Evolutionary conservation across 805 yeast genomes (phyloP), one percentile per base, ranked within the genome.

Genomic region (Candida lessepsii): DNA sequence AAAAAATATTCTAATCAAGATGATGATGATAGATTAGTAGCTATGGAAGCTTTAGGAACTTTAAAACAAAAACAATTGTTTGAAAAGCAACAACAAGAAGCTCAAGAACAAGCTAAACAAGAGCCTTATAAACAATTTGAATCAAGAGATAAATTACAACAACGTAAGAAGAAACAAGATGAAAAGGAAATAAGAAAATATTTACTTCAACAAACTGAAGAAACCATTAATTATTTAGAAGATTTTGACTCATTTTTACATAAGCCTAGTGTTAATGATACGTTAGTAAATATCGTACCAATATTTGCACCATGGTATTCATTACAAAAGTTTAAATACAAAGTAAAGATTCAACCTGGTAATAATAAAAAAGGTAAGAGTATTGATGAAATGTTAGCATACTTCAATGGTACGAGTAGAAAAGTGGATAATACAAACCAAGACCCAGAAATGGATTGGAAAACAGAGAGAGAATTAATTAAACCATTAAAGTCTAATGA

Each of bases 231-330:
- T 31, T 70, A 67, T 46, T 57, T 70, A 39, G 68, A 67, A 30
- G 72, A 74, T 23, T 57, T 71, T 5, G 81, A 75, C 49, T 54
- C 69, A 3, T 57, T 77, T 18, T 53, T 74, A 17, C 41, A 68
- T 11, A 70, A 73, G 24, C 80, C 81, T 1, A 57, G 61, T 9
- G 53, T 64, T 20, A 56, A 63, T 1, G 95, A 86, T 53, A 63
- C 53, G 2, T 65, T 86, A 9, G 52, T 70, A 9, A 86, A 80
- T 42, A 79, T 85, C 5, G 75, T 91, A 9, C 95, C 96, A 1
- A 80, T 87, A 14, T 91, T 89, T 71, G 97, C 93, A 0, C 99
- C 99, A 2, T 93, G 96, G 96, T 62, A 76, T 9, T 74, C 97
- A 0, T 59, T 93, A 47, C 73, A 68, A 44, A 84, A 84, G 56